Conservation (phyloP, 202 grass and related monocot genomes). For the Setaria italica region DNA sequence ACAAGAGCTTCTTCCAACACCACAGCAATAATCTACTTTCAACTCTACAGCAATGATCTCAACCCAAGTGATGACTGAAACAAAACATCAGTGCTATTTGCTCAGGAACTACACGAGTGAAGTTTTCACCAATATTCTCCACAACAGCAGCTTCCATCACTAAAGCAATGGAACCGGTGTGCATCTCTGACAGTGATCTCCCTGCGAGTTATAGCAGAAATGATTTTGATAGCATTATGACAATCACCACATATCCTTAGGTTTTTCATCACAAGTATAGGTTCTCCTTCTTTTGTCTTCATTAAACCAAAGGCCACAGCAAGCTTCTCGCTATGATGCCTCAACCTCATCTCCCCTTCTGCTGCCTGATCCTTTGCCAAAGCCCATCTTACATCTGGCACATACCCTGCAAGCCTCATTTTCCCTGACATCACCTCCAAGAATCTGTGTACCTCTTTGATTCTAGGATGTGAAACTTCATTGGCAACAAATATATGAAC, state of each 20-base stretch:
- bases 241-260: slow-evolving; percentile 46
- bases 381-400: slow-evolving; percentile 49
- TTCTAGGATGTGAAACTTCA: slow-evolving; percentile 43
- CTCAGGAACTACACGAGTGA: background rate
- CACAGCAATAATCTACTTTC: no score
- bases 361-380: slow-evolving; percentile 31
- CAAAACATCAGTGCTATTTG: background rate
- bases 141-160: slow-evolving; percentile 6
- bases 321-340: slow-evolving; percentile 59
- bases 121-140: slow-evolving; percentile 33
- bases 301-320: slow-evolving; percentile 60
- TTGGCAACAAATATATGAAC: slow-evolving; percentile 48
- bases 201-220: slow-evolving; percentile 40
- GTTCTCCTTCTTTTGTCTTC: slow-evolving; percentile 45
- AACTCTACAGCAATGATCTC: background rate
- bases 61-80: slow-evolving; percentile 1
- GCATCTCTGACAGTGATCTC: slow-evolving; percentile 33
- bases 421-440: slow-evolving; percentile 37
- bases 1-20: background rate
- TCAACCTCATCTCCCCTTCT: slow-evolving; percentile 42
- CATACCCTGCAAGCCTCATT: slow-evolving; percentile 45
- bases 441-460: slow-evolving; percentile 25
- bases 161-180: slow-evolving; percentile 35
- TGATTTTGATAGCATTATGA: slow-evolving; percentile 53
- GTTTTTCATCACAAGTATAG: slow-evolving; percentile 58